A percentile compares a stretch with the other conserved stretches of the same genome.
Conservation (phyloP, 1,139 yeast genomes). For the Geotrichum carabidarum region DNA sequence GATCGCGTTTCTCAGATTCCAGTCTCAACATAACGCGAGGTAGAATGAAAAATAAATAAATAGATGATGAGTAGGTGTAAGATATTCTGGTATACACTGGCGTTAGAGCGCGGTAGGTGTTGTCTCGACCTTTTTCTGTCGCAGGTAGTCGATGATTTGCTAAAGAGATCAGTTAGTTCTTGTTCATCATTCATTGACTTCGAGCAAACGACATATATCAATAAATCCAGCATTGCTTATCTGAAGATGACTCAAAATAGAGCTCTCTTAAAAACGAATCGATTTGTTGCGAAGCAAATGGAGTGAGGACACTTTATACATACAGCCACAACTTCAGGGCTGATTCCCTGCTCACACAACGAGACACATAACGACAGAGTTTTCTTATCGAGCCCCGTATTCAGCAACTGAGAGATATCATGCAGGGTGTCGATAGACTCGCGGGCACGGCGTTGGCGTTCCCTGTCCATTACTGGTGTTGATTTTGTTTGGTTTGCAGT, state of each 20-base stretch:
- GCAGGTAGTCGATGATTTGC: conserved; percentile 10
- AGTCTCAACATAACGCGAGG: too few relatives aligned
- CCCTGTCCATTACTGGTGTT: not conserved
- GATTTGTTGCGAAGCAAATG: not conserved
- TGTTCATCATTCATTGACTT: not conserved
- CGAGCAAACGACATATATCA: not conserved
- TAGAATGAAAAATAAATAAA: not conserved
- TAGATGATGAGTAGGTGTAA: not conserved
- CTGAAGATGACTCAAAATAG: too few relatives aligned
- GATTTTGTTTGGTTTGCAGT: too few relatives aligned
- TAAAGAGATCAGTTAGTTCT: not conserved
- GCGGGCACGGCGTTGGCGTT: conserved; percentile 13
- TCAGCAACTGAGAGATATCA: conserved; percentile 33
- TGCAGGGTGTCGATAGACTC: conserved; percentile 26
- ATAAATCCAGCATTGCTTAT: not conserved
- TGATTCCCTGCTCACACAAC: conserved; percentile 31
- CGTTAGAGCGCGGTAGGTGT: not conserved
- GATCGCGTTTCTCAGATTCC: too few relatives aligned
- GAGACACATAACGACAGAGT: conserved; percentile 28
- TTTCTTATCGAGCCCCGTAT: conserved; percentile 29
- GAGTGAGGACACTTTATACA: conserved; percentile 6
- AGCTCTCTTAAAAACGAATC: not conserved
- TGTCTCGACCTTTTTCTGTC: conserved; percentile 6
- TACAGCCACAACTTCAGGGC: conserved; percentile 31
- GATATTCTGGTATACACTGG: not conserved